Evolutionary conservation across 2,329 filamentous ascomycete genomes (phyloP).

Genomic region (Hymenoscyphus salicellus): DNA sequence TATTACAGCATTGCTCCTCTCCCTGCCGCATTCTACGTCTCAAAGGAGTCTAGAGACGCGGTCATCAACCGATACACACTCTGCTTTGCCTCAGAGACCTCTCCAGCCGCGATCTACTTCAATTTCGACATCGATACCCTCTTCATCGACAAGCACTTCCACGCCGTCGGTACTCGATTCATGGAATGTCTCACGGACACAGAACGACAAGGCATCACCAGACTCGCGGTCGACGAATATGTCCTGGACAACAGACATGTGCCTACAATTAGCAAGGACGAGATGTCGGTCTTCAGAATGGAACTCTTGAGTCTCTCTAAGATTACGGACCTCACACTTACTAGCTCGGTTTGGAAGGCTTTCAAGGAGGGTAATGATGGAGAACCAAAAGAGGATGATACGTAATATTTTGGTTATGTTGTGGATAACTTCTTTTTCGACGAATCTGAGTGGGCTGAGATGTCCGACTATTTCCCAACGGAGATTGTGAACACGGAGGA

Average conservation of each 20-base stretch:
- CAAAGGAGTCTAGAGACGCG: not conserved
- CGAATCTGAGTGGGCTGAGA: not conserved
- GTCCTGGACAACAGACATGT: not conserved
- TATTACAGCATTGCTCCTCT: not conserved
- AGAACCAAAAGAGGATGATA: not conserved
- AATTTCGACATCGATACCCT: not conserved
- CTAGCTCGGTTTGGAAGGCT: not conserved
- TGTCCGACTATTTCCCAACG: not conserved
- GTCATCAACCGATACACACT: not conserved
- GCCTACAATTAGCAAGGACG: not conserved
- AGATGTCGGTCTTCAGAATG: not conserved
- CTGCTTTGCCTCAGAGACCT: not conserved
- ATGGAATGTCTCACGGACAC: not conserved
- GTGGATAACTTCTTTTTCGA: not conserved
- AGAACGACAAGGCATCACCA: not conserved
- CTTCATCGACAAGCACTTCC: not conserved
- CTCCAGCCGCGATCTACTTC: not conserved
- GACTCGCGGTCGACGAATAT: not conserved
- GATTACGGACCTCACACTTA: not conserved
- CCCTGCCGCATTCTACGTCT: not conserved
- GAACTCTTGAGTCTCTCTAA: not conserved
- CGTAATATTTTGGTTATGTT: not conserved
- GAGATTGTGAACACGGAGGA: not conserved
- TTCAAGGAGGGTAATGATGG: not conserved
- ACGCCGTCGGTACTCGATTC: not conserved